Base-by-base conservation (phyloP, 768 basidiomycete genomes). In the Trametes maxima region DNA sequence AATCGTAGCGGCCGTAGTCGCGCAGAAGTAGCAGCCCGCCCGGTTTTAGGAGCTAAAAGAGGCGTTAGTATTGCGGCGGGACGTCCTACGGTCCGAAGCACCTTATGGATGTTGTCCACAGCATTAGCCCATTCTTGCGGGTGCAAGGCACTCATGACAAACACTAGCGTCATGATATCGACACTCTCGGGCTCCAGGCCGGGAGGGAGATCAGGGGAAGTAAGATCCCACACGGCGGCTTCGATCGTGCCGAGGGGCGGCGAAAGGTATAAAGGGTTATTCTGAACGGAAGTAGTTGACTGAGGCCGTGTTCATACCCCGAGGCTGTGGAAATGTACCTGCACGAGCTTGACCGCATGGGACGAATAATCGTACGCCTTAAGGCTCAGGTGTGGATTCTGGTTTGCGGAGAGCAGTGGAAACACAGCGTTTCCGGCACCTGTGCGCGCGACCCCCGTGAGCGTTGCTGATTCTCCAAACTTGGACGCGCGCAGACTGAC, bases 401-500 rank as follows among this genome's bases (percentile, higher is more conserved):
- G 74, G 70, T 98, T 98, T 35, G 83, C 75, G n/a, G 85, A 77
- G 21, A 97, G 79, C 1, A 99, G 78, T 0, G 97, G 97, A 69
- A 95, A 97, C 1, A 94, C 84, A 6, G 94, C 89, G 71, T 96
- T 97, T n/a, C 97, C 97, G 19, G 94, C 93, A 43, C 96, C 95
- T 92, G 35, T 24, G 19, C 22, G 19, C 5, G n/a, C 5, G 47
- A 19, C 6, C 7, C 24, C 40, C 28, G 10, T 10, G 21, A 54
- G 52, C 10, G 21, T 33, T 6, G 12, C 10, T 49, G 21, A 57
- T 16, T 21, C 8, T 2, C 13, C 13, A n/a, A 16, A 50, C 5
- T n/a, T 3, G 8, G 11, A 37, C 39, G 68, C 8, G 13, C 40
- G 46, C 22, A 40, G 16, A 70, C 83, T 65, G 62, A 90, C 90